Percentiles rank a stretch among this genome's conserved stretches.
These are phyloP conservation scores for Colletotrichum brevisporum DNA, from an alignment of 2,329 filamentous ascomycete species.

Conservation along the genomic window DNA sequence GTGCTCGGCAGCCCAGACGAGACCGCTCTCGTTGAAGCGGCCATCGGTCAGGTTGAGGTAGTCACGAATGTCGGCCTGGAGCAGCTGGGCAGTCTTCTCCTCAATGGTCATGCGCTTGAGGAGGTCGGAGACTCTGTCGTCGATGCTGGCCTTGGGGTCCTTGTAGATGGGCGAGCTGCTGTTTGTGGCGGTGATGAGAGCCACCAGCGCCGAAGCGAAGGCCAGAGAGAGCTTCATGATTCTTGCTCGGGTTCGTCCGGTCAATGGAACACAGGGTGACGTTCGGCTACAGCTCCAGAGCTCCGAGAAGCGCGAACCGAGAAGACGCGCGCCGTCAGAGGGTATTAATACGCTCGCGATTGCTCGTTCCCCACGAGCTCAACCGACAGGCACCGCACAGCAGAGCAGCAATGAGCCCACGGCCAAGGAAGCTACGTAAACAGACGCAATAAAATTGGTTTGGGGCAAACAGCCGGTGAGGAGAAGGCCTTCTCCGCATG, in stretches of 20 bases:
- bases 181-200: slow-evolving; percentile 43
- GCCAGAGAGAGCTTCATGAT: slow-evolving; percentile 50
- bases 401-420: slow-evolving; percentile 27
- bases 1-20: slow-evolving; percentile 75
- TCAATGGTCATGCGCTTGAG: slow-evolving; percentile 80
- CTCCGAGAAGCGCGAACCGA: slow-evolving; percentile 13
- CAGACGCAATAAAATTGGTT: slow-evolving; percentile 35
- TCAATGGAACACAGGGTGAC: slow-evolving; percentile 26
- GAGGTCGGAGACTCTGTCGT: slow-evolving; percentile 76
- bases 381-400: neutral
- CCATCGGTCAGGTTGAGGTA: slow-evolving; percentile 80
- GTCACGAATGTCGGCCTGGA: slow-evolving; percentile 79
- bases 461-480: slow-evolving; percentile 32
- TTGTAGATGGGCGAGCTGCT: slow-evolving; percentile 68
- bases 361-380: slow-evolving; percentile 4
- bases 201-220: slow-evolving; percentile 45
- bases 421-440: slow-evolving; percentile 26
- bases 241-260: slow-evolving; percentile 11
- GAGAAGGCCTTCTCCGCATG: slow-evolving; percentile 40
- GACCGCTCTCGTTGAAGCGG: slow-evolving; percentile 75
- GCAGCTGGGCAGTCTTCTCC: slow-evolving; percentile 79
- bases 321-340: slow-evolving; percentile 18
- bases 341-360: slow-evolving; percentile 41
- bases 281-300: slow-evolving; percentile 32
- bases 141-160: slow-evolving; percentile 72